Conservation (phyloP, 306 rosid species). For the Albizia julibrissin region DNA sequence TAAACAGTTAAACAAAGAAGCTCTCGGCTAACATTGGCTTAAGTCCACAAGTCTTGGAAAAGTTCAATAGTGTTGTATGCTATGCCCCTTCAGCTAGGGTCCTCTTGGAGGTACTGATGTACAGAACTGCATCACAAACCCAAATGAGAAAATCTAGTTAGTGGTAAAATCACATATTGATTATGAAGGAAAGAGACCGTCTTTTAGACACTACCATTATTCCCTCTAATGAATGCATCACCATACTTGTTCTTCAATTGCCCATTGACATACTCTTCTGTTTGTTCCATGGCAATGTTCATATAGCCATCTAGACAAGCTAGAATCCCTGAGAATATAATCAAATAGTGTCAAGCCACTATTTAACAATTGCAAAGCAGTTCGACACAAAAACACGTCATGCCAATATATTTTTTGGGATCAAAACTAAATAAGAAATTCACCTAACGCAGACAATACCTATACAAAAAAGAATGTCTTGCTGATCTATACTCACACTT, state of each 20-base stretch:
- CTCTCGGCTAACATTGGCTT: constrained; percentile 21
- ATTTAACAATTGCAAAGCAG: neutral
- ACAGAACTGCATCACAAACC: constrained; percentile 71
- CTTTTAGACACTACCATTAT: constrained; percentile 58
- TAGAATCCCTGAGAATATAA: constrained; percentile 69
- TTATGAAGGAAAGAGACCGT: neutral
- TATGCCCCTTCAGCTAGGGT: constrained; percentile 85
- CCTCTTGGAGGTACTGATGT: constrained; percentile 94
- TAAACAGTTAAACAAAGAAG: neutral
- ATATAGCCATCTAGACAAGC: constrained; percentile 98
- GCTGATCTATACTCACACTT: neutral
- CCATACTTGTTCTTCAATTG: constrained; percentile 96
- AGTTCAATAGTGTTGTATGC: constrained; percentile 1
- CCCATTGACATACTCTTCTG: constrained; percentile 94
- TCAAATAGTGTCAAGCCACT: constrained; percentile 18
- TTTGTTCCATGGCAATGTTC: constrained; percentile 99
- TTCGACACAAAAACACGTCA: neutral
- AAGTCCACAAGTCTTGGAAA: neutral
- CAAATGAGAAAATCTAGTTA: constrained; percentile 8
- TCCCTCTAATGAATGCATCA: constrained; percentile 94
- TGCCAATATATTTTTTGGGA: neutral
- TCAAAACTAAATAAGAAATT: neutral
- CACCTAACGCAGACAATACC: neutral
- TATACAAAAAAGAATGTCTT: neutral
- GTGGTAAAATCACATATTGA: constrained; percentile 17